Evolutionary conservation across 164 flowering plant genomes (phyloP).

Genomic region (Vitis labrusca): DNA sequence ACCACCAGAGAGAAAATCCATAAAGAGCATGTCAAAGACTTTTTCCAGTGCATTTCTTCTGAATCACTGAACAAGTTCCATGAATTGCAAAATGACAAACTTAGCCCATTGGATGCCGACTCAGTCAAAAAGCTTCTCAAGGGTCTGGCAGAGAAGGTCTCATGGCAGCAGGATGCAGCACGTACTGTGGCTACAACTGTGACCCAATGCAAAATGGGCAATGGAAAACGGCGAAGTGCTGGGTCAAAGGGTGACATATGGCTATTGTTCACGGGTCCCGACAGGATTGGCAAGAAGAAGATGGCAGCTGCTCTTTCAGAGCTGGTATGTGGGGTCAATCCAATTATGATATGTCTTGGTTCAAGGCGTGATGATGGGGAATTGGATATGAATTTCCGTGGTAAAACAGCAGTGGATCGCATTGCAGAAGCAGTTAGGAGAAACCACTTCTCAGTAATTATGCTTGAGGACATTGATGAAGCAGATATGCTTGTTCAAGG

Average conservation of each 20-base stretch:
- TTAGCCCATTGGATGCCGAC: constrained; percentile 56
- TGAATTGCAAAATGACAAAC: constrained; percentile 38
- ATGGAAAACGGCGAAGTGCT: constrained; percentile 46
- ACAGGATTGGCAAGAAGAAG: constrained; percentile 81
- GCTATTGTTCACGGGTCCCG: constrained; percentile 85
- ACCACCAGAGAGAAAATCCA: constrained; percentile 26
- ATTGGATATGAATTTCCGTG: constrained; percentile 54
- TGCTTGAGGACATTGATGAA: constrained; percentile 79
- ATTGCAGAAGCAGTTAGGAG: constrained; percentile 78
- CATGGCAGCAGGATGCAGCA: constrained; percentile 96
- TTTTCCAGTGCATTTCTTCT: constrained; percentile 54
- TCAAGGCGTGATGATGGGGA: constrained; percentile 44
- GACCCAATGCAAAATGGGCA: constrained; percentile 60
- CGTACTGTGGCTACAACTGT: constrained; percentile 65
- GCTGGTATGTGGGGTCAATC: constrained; percentile 46
- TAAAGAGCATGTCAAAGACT: constrained; percentile 47
- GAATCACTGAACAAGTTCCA: constrained; percentile 39
- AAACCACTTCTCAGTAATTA: constrained; percentile 74
- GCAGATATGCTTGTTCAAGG: constrained; percentile 71
- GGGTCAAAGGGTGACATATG: constrained; percentile 76
- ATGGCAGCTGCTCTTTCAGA: constrained; percentile 84
- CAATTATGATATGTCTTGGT: constrained; percentile 61
- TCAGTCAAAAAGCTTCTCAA: constrained; percentile 79
- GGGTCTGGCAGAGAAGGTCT: constrained; percentile 67
- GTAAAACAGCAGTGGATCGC: constrained; percentile 77